Conservation (phyloP, 2,329 filamentous ascomycete genomes). For the Mycosphaerella sp. region DNA sequence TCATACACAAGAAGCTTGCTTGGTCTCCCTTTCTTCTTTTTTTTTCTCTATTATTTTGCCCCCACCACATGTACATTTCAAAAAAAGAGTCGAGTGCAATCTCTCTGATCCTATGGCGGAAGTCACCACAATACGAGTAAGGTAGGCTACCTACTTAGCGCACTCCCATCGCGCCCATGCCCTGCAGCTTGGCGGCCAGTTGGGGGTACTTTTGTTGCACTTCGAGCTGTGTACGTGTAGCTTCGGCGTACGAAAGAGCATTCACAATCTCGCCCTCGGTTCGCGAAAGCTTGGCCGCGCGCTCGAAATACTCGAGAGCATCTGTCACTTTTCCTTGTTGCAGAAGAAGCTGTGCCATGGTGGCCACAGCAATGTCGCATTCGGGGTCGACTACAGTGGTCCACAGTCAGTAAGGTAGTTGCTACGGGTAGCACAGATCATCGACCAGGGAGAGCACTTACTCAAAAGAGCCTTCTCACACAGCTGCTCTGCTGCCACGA, state of each 20-base stretch:
- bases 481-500: conserved; percentile 85
- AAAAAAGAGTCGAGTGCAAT: too few relatives aligned
- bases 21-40: conserved; percentile 8
- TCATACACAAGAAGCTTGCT: conserved; percentile 14
- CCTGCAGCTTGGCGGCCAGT: conserved; percentile 42
- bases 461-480: conserved; percentile 97
- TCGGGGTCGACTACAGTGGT: conserved; percentile 75
- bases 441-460: conserved; percentile 46
- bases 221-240: conserved; percentile 90
- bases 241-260: conserved; percentile 92
- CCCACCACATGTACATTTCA: conserved; percentile 21
- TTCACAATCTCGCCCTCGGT: conserved; percentile 96
- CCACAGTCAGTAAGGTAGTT: conserved; percentile 36
- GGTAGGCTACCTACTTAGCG: too few relatives aligned
- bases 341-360: conserved; percentile 93
- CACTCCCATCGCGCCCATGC: conserved; percentile 27
- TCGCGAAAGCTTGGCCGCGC: conserved; percentile 85
- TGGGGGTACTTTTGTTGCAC: conserved; percentile 51
- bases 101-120: too few relatives aligned
- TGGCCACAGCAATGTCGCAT: conserved; percentile 97
- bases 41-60: not conserved
- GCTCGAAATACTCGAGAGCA: conserved; percentile 93
- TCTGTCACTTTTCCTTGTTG: conserved; percentile 97
- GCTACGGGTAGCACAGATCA: not conserved
- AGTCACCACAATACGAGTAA: too few relatives aligned